Evolutionary conservation across 768 basidiomycete genomes (phyloP).

Genomic region (Tylopilus balloui): DNA sequence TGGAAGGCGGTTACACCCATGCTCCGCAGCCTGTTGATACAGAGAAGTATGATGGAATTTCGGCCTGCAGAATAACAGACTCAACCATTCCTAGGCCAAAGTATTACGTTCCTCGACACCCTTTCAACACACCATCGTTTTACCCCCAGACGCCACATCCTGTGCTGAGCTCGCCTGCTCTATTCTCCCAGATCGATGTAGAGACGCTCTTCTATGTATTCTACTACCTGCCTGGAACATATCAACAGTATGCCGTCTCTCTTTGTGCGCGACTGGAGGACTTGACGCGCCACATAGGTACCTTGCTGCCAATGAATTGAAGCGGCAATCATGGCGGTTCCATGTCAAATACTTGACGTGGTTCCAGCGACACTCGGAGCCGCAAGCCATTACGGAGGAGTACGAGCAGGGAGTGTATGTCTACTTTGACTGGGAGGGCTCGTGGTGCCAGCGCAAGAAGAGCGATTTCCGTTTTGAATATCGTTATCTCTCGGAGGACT

Average conservation of each 20-base stretch:
- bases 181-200: slow-evolving; percentile 90
- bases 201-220: slow-evolving; percentile 99
- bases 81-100: slow-evolving; percentile 64
- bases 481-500: slow-evolving; percentile 88
- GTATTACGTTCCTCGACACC: slow-evolving; percentile 93
- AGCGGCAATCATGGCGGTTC: slow-evolving; percentile 97
- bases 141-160: slow-evolving; percentile 89
- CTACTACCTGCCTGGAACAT: slow-evolving; percentile 96
- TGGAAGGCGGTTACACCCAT: slow-evolving; percentile 86
- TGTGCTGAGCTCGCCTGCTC: slow-evolving; percentile 72
- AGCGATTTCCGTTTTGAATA: slow-evolving; percentile 97
- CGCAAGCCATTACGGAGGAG: slow-evolving; percentile 97
- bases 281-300: slow-evolving; percentile 47
- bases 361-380: slow-evolving; percentile 98
- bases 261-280: not conserved
- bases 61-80: not conserved
- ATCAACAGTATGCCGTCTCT: slow-evolving; percentile 69
- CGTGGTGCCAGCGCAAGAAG: slow-evolving; percentile 98
- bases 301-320: slow-evolving; percentile 94
- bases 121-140: slow-evolving; percentile 85
- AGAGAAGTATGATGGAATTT: slow-evolving; percentile 73
- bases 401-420: slow-evolving; percentile 99
- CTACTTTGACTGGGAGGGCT: slow-evolving; percentile 99
- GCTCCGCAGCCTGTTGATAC: slow-evolving; percentile 93
- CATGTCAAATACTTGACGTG: slow-evolving; percentile 99